These are phyloP conservation scores for Solanum chmielewskii DNA, from an alignment of 257 asterid species.

Conservation along the genomic window DNA sequence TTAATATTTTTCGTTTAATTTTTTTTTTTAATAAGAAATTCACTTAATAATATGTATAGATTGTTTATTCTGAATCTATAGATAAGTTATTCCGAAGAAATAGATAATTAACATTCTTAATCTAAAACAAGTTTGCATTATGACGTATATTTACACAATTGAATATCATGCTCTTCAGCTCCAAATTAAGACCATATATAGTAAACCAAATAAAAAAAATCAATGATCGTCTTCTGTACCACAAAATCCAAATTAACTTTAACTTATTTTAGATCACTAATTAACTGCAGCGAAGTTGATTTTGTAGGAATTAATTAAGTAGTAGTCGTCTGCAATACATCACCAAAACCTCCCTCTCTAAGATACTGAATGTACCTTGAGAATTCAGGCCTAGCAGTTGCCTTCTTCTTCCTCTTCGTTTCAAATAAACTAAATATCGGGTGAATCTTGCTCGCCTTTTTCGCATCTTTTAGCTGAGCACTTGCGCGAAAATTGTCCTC, in stretches of 20 bases:
- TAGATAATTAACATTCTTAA: not conserved
- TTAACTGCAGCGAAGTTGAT: not conserved
- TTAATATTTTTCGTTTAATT: not conserved
- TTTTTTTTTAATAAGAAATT: not conserved
- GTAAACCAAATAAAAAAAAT: not conserved
- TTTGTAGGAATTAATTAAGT: not conserved
- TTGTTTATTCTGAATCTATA: not conserved
- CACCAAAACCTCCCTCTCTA: conserved; percentile 2
- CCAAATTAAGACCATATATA: not conserved
- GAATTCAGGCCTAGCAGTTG: conserved; percentile 9
- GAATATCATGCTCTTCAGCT: not conserved
- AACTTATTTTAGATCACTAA: not conserved
- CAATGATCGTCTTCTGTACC: not conserved
- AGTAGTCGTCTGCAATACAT: not conserved
- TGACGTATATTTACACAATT: not conserved
- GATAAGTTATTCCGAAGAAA: not conserved
- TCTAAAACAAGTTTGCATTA: not conserved
- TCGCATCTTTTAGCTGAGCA: not conserved
- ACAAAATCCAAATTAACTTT: not conserved
- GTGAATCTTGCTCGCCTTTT: conserved; percentile 14
- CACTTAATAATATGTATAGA: not conserved
- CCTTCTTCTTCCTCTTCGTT: not conserved
- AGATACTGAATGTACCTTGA: conserved; percentile 4
- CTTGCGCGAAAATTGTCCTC: not conserved
- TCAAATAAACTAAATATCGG: conserved; percentile 6